Base-by-base conservation (phyloP, 495 filamentous ascomycete species). In the Hyaloscypha finlandica region DNA sequence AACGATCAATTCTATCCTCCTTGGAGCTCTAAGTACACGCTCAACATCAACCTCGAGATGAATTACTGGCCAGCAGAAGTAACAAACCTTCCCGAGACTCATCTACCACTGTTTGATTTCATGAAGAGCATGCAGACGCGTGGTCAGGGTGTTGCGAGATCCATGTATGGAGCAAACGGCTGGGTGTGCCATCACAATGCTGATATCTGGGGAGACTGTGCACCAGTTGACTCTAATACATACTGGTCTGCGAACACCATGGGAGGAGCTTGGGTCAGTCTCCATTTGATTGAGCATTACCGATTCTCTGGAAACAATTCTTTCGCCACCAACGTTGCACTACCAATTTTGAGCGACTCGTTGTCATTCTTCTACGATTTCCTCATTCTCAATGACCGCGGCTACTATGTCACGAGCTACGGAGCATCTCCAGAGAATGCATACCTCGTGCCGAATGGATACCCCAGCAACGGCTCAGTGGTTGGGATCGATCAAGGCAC, bases 21-120 rank as follows among this genome's bases (percentile, higher is more conserved):
- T 35, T 84, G 81, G 82, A 78, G 79, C 25, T 77, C 75, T 20
- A 81, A 78, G 56, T 84, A 76, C 63, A 84, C 83, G 4, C 77
- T 79, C 58, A 85, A 84, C 61, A 78, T 83, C 72, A 85, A 85
- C 59, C 71, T 78, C 0, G 75, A 83, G 68, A 85, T 84, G 82
- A 85, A 84, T 70, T 84, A 85, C 63, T 83, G 81, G 82, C 74
- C 72, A 14, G 75, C 77, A 22, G 16, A 33, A 4, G 57, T 75
- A 14, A 80, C 77, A 16, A 84, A 79, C 29, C 32, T 60, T 60
- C 8, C 16, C 31, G 12, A 39, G 11, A 20, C 35, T 20, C 35
- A 60, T 37, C 30, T 12, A 4, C 58, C 58, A 35, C 22, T 60
- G 8, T 60, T 35, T 39, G 58, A 60, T n/a, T 16, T 60, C 6